phyloP scores from a whole-genome alignment of 768 basidiomycete species.

The Daedaleopsis sinensis region DNA sequence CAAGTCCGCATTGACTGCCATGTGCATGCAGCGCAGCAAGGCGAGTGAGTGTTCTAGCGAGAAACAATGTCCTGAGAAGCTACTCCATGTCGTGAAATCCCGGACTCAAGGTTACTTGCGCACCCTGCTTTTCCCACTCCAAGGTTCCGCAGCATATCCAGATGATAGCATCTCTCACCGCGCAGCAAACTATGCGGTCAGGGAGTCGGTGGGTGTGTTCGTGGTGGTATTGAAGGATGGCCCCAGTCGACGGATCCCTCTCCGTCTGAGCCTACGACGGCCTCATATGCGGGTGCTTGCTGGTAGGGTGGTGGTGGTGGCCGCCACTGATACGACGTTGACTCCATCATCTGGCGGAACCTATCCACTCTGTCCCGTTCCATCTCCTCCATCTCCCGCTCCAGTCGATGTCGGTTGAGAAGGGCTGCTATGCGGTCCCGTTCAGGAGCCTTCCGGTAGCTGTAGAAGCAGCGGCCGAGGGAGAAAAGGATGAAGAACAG shows the following conservation, averaged over 20 bases:
- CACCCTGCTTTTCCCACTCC: not conserved
- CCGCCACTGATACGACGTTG: slow-evolving; percentile 26
- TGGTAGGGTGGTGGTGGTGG: slow-evolving; percentile 58
- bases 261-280: slow-evolving; percentile 16
- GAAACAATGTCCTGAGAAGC: not conserved
- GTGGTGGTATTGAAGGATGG: not conserved
- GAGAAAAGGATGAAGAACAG: slow-evolving; percentile 39
- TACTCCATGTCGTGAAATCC: not conserved
- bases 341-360: slow-evolving; percentile 20
- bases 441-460: slow-evolving; percentile 46
- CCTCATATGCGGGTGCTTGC: slow-evolving; percentile 51
- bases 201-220: slow-evolving; percentile 1
- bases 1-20: not conserved
- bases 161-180: not conserved
- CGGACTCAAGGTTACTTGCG: not conserved
- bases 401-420: slow-evolving; percentile 47
- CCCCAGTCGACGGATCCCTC: slow-evolving; percentile 4
- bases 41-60: not conserved
- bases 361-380: slow-evolving; percentile 39
- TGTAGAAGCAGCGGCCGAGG: slow-evolving; percentile 45
- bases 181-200: not conserved
- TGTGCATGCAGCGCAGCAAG: slow-evolving; percentile 2
- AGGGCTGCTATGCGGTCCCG: slow-evolving; percentile 48
- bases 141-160: not conserved
- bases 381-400: slow-evolving; percentile 54